phyloP scores from a whole-genome alignment of 1,139 yeast species.

The Sugiyamaella novakii region DNA sequence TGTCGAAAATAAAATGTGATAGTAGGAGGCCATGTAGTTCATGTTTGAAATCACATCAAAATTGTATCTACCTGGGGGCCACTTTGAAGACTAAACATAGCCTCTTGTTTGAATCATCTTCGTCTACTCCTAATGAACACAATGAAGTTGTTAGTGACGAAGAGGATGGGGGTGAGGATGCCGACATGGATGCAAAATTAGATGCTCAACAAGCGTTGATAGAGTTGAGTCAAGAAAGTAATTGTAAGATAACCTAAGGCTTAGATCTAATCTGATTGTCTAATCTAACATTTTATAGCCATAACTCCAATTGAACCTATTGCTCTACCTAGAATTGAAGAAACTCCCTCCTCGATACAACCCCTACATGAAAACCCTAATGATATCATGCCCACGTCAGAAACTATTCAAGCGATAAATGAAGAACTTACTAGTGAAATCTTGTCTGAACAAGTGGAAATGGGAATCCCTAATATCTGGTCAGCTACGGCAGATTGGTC shows the following conservation, averaged over 20 bases:
- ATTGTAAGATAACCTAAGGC: too few species aligned
- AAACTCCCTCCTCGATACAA: too few species aligned
- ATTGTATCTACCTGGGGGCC: not conserved
- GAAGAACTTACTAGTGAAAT: not conserved
- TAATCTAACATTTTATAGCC: too few species aligned
- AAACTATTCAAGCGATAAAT: not conserved
- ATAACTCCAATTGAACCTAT: not conserved
- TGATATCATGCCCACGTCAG: too few species aligned
- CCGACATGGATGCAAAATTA: not conserved
- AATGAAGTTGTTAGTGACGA: not conserved
- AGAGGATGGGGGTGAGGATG: not conserved
- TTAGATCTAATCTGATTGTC: too few species aligned
- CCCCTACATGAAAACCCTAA: too few species aligned
- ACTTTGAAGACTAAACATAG: not conserved
- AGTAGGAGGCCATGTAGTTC: constrained; percentile 7
- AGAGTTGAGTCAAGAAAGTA: not conserved
- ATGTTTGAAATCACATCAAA: not conserved
- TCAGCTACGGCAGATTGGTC: constrained; percentile 14
- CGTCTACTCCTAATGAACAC: not conserved
- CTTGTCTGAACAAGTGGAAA: not conserved
- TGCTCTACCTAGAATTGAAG: too few species aligned
- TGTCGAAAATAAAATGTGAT: not conserved
- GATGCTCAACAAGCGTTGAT: not conserved
- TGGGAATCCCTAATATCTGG: constrained; percentile 12
- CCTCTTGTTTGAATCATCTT: not conserved